These are phyloP conservation scores for Termitomyces heimii DNA, from an alignment of 768 basidiomycete species.

Conservation along the genomic window DNA sequence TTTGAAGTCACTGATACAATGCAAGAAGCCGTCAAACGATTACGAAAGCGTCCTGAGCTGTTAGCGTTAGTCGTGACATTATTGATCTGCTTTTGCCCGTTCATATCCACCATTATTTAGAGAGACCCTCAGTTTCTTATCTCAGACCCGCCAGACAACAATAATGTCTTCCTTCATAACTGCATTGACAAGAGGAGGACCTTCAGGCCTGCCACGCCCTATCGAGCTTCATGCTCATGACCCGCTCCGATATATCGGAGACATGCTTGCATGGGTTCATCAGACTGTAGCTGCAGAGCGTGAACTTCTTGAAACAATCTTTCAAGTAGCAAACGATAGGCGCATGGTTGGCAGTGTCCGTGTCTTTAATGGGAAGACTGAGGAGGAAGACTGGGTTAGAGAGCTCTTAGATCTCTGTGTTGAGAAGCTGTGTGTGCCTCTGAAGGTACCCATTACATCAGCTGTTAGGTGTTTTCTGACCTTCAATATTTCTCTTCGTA, in stretches of 20 bases:
- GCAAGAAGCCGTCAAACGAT: slow-evolving; percentile 65
- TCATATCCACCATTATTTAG: slow-evolving; percentile 16
- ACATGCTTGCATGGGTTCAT: slow-evolving; percentile 99
- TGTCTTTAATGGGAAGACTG: slow-evolving; percentile 40
- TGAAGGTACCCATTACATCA: slow-evolving; percentile 52
- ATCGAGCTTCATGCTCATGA: slow-evolving; percentile 99
- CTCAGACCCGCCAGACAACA: slow-evolving; percentile 76
- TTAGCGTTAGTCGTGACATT: slow-evolving; percentile 45
- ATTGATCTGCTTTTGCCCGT: neutral
- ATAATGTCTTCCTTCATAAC: slow-evolving; percentile 79
- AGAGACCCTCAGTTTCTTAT: slow-evolving; percentile 72
- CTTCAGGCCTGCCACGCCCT: slow-evolving; percentile 78
- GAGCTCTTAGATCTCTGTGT: slow-evolving; percentile 80
- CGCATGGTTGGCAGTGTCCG: slow-evolving; percentile 77
- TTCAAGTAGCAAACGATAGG: slow-evolving; percentile 57
- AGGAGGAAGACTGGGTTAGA: slow-evolving; percentile 75
- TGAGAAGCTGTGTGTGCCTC: slow-evolving; percentile 79
- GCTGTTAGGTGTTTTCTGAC: neutral
- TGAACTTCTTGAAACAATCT: slow-evolving; percentile 87
- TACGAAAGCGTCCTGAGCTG: slow-evolving; percentile 75
- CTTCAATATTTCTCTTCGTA: slow-evolving; percentile 21
- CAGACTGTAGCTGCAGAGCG: slow-evolving; percentile 92
- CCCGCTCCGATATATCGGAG: slow-evolving; percentile 92
- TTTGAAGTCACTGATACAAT: slow-evolving; percentile 62
- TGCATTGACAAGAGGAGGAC: slow-evolving; percentile 85